Percentiles rank a stretch among this genome's conserved stretches.
Conservation (phyloP, 1,284 basidiomycete species). For the Leccinum angustisporum region DNA sequence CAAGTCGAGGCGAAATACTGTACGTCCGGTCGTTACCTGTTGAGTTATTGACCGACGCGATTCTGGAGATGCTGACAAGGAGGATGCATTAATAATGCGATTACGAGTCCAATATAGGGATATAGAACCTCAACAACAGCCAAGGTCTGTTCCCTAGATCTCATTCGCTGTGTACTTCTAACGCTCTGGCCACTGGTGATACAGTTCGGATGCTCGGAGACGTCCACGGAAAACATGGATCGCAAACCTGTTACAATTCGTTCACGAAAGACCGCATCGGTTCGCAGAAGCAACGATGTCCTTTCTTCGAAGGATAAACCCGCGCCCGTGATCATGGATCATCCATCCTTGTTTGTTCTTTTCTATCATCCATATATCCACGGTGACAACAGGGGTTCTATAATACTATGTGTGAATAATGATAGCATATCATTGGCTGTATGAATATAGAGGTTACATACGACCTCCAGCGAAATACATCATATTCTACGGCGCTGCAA, state of each 20-base stretch:
- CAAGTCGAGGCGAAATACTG: conserved; percentile 83
- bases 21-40: conserved; percentile 41
- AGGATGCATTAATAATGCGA: conserved; percentile 84
- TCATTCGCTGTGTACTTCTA: not conserved
- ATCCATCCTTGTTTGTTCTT: not conserved
- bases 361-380: conserved; percentile 1
- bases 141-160: conserved; percentile 14
- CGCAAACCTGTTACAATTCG: conserved; percentile 13
- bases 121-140: conserved; percentile 5
- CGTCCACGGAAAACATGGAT: conserved; percentile 17
- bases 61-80: conserved; percentile 72
- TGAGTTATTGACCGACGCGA: conserved; percentile 1
- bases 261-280: conserved; percentile 16
- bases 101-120: conserved; percentile 44
- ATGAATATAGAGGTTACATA: conserved; percentile 23
- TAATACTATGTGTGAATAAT: conserved; percentile 10
- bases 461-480: conserved; percentile 56
- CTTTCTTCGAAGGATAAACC: conserved; percentile 14
- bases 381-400: not conserved
- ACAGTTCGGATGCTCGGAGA: conserved; percentile 7
- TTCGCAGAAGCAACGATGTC: conserved; percentile 13
- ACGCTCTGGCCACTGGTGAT: not conserved
- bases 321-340: conserved; percentile 12
- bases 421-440: not conserved
- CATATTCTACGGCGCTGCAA: conserved; percentile 43